Percentiles rank a stretch among this genome's conserved stretches.
Evolutionary conservation across 768 basidiomycete genomes (phyloP).

Genomic region (Suillus lakei): DNA sequence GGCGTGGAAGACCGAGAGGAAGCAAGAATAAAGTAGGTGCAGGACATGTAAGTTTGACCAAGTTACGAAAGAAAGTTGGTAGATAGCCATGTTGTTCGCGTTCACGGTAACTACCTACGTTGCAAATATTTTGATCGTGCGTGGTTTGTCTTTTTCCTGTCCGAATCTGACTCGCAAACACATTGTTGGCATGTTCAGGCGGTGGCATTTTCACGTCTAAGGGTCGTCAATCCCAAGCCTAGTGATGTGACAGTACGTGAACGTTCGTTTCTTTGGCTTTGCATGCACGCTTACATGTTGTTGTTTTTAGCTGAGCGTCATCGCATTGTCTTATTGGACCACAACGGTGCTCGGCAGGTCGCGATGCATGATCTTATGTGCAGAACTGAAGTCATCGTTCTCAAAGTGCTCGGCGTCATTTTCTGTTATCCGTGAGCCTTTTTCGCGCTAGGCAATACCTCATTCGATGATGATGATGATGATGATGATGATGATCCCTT

Average conservation of each 20-base stretch:
- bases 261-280: background rate
- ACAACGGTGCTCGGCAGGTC: slow-evolving; percentile 44
- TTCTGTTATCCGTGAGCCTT: slow-evolving; percentile 42
- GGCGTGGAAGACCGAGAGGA: no score
- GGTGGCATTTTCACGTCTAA: background rate
- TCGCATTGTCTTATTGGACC: slow-evolving; percentile 52
- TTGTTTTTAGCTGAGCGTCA: slow-evolving; percentile 37
- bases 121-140: slow-evolving; percentile 47
- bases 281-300: no score
- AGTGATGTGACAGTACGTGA: background rate
- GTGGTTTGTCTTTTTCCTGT: background rate
- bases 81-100: slow-evolving; percentile 39
- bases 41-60: slow-evolving; percentile 25
- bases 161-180: background rate
- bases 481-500: no score
- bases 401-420: slow-evolving; percentile 44
- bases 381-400: background rate
- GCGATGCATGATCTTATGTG: background rate
- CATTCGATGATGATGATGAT: no score
- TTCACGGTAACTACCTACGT: slow-evolving; percentile 40
- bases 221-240: background rate
- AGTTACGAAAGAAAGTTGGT: slow-evolving; percentile 45
- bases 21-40: no score
- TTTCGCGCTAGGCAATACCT: background rate
- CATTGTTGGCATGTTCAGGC: background rate